Evolutionary conservation across 768 basidiomycete genomes (phyloP).

Genomic region (Macrolepiota dolichaula): DNA sequence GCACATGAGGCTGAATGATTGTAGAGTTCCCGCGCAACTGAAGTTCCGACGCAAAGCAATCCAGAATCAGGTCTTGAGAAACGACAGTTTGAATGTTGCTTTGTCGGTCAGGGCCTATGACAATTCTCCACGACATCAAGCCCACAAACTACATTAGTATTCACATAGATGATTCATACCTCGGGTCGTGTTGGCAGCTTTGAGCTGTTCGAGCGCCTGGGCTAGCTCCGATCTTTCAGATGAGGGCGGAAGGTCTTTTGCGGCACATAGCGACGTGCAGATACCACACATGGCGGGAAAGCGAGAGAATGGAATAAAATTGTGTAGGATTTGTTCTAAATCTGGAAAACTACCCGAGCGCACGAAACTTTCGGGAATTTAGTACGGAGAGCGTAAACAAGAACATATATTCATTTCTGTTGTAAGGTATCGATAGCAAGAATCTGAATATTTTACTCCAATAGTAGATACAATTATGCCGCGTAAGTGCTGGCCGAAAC

Average conservation of each 20-base stretch:
- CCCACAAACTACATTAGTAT: neutral
- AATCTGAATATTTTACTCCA: conserved; percentile 1
- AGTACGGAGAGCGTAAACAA: neutral
- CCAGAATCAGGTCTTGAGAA: conserved; percentile 25
- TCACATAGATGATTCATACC: conserved; percentile 37
- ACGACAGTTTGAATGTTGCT: conserved; percentile 12
- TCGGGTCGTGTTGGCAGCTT: conserved; percentile 49
- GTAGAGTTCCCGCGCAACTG: conserved; percentile 58
- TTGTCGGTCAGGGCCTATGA: conserved; percentile 66
- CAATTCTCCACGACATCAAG: neutral
- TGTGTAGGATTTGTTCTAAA: neutral
- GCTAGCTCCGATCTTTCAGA: neutral
- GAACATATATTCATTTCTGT: neutral
- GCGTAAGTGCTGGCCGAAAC: conserved; percentile 88
- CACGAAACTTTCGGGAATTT: neutral
- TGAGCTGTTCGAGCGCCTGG: neutral
- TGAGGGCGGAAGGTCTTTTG: neutral
- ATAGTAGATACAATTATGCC: conserved; percentile 30
- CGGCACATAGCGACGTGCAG: neutral
- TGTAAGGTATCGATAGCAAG: neutral
- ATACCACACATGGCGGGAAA: conserved; percentile 9
- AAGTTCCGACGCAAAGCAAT: conserved; percentile 75
- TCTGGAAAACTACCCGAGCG: neutral
- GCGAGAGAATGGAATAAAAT: neutral
- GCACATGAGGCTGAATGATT: conserved; percentile 67